A percentile compares a stretch with the other conserved stretches of the same genome.
Conservation (phyloP, 371 early-diverging fungal genomes). For the Polyrhizophydium stewartii region DNA sequence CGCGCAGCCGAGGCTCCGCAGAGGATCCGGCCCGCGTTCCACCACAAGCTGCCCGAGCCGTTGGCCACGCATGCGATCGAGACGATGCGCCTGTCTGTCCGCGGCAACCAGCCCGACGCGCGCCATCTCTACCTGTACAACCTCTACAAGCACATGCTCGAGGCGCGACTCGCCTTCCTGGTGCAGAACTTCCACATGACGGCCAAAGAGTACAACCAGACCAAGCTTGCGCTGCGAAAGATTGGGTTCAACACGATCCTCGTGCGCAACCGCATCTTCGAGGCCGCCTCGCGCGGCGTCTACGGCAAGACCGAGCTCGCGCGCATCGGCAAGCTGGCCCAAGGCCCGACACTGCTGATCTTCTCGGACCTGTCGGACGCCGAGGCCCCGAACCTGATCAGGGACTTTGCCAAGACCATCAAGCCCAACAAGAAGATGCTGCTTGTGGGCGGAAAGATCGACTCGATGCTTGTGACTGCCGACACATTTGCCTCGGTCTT, state of each 20-base stretch:
- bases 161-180: background rate
- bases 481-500: background rate
- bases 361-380: background rate
- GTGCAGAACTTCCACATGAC: background rate
- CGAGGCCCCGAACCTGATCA: background rate
- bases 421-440: background rate
- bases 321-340: background rate
- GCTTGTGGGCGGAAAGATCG: background rate
- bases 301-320: background rate
- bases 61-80: background rate
- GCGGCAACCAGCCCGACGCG: background rate
- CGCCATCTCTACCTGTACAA: background rate
- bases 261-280: background rate
- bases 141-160: background rate
- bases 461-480: background rate
- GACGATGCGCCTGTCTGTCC: background rate
- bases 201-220: background rate
- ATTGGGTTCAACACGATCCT: background rate
- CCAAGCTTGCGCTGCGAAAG: background rate
- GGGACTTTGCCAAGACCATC: background rate
- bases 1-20: too few relatives aligned
- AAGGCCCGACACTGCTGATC: background rate
- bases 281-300: background rate
- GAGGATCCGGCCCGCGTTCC: background rate
- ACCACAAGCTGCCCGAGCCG: background rate